Conservation (phyloP, 1,284 basidiomycete species). For the Abortiporus biennis region DNA sequence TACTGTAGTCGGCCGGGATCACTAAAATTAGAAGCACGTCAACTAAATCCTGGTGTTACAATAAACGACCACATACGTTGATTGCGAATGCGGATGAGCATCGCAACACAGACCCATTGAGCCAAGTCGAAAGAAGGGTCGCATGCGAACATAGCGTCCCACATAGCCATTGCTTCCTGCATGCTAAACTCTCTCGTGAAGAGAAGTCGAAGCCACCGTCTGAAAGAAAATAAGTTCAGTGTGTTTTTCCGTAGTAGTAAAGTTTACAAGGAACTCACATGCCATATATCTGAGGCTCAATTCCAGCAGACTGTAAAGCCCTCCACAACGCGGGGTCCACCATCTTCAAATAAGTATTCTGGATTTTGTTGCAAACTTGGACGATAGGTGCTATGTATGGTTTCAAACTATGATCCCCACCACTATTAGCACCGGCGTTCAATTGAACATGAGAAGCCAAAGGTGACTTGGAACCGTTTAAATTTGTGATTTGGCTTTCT, state of each 20-base stretch:
- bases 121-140: slow-evolving; percentile 69
- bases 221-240: slow-evolving; percentile 25
- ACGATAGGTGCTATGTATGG: slow-evolving; percentile 81
- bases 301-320: slow-evolving; percentile 67
- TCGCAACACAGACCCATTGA: slow-evolving; percentile 84
- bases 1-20: slow-evolving; percentile 79
- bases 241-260: slow-evolving; percentile 7
- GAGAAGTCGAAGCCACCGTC: slow-evolving; percentile 86
- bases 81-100: slow-evolving; percentile 89
- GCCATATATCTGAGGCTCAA: slow-evolving; percentile 93
- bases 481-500: slow-evolving; percentile 36
- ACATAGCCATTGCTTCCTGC: slow-evolving; percentile 71
- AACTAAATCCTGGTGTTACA: slow-evolving; percentile 8
- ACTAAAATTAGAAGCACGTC: slow-evolving; percentile 41
- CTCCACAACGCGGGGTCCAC: slow-evolving; percentile 81
- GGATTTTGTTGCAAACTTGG: slow-evolving; percentile 71
- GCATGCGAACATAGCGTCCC: slow-evolving; percentile 89
- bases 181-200: slow-evolving; percentile 87
- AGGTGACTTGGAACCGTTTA: slow-evolving; percentile 23
- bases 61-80: slow-evolving; percentile 48
- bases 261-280: slow-evolving; percentile 62
- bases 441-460: slow-evolving; percentile 41
- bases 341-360: slow-evolving; percentile 64
- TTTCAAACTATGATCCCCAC: slow-evolving; percentile 38
- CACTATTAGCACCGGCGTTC: slow-evolving; percentile 30